phyloP scores from a whole-genome alignment of 108 stramenopile genomes.

The Nannochloropsis oceanica region DNA sequence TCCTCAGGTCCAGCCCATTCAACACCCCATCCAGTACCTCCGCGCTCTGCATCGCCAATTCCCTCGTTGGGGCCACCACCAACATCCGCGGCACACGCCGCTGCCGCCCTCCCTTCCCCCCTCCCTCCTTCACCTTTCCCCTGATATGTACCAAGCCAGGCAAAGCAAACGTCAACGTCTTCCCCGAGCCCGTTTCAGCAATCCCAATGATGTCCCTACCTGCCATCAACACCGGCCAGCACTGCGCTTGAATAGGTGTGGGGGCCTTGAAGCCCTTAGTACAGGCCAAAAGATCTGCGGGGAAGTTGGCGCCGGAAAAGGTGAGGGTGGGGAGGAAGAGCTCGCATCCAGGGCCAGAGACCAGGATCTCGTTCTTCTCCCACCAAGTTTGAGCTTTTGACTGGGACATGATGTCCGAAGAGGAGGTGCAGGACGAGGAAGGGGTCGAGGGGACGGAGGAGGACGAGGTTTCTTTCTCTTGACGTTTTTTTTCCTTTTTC shows the following conservation, averaged over 20 bases:
- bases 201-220: constrained; percentile 76
- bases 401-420: background rate
- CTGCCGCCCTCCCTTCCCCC: background rate
- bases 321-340: constrained; percentile 22
- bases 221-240: constrained; percentile 60
- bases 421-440: constrained; percentile 6
- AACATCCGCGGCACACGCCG: constrained; percentile 61
- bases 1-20: constrained; percentile 48
- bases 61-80: constrained; percentile 90
- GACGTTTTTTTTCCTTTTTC: constrained; percentile 25
- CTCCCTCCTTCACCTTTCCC: constrained; percentile 6
- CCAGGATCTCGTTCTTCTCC: constrained; percentile 59
- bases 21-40: constrained; percentile 72
- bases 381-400: constrained; percentile 49
- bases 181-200: constrained; percentile 92
- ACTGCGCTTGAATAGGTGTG: constrained; percentile 90
- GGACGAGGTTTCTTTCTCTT: constrained; percentile 7
- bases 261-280: constrained; percentile 60
- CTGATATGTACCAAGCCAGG: constrained; percentile 66
- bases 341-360: constrained; percentile 38
- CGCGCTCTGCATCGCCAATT: constrained; percentile 90
- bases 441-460: constrained; percentile 7
- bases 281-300: constrained; percentile 36
- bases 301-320: constrained; percentile 48
- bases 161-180: constrained; percentile 84